A percentile compares a stretch with the other conserved stretches of the same genome.
These are phyloP conservation scores for Centaurea solstitialis DNA, from an alignment of 129 eudicot genomes.

Conservation along the genomic window DNA sequence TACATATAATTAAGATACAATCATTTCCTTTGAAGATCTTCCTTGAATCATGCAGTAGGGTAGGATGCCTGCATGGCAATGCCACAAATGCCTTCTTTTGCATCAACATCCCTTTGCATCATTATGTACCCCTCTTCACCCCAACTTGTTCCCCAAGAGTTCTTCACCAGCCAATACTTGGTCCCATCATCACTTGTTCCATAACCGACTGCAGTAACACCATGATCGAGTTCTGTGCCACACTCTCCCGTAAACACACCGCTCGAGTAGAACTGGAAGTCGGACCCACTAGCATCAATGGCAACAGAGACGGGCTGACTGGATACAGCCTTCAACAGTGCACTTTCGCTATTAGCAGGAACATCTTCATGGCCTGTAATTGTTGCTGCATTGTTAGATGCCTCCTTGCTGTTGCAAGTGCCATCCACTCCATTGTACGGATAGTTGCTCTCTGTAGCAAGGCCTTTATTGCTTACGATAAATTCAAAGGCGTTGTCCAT, in stretches of 20 bases:
- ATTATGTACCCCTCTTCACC: conserved; percentile 28
- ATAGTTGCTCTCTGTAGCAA: conserved; percentile 31
- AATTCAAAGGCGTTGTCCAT: conserved; percentile 35
- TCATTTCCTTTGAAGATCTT: neutral
- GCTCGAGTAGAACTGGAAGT: conserved; percentile 14
- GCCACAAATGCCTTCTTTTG: conserved; percentile 25
- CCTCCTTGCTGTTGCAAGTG: conserved; percentile 10
- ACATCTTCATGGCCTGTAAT: conserved; percentile 11
- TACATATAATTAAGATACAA: neutral
- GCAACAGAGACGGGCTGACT: conserved; percentile 17
- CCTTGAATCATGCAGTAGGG: conserved; percentile 11
- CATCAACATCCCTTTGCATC: conserved; percentile 23
- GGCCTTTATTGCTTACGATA: conserved; percentile 19
- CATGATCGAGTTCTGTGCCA: conserved; percentile 14
- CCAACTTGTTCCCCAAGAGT: conserved; percentile 18
- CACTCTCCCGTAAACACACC: conserved; percentile 15
- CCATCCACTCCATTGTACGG: conserved; percentile 12
- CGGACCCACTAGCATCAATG: conserved; percentile 8
- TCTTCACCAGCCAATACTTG: conserved; percentile 21
- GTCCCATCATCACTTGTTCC: conserved; percentile 22
- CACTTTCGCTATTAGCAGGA: conserved; percentile 20
- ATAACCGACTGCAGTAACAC: conserved; percentile 27
- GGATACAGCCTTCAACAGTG: conserved; percentile 14
- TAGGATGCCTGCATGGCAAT: conserved; percentile 27
- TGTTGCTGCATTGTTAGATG: conserved; percentile 10